Percentiles rank a stretch among this genome's conserved stretches.
phyloP scores from a whole-genome alignment of 345 rosid species.

The Eucalyptus albens region DNA sequence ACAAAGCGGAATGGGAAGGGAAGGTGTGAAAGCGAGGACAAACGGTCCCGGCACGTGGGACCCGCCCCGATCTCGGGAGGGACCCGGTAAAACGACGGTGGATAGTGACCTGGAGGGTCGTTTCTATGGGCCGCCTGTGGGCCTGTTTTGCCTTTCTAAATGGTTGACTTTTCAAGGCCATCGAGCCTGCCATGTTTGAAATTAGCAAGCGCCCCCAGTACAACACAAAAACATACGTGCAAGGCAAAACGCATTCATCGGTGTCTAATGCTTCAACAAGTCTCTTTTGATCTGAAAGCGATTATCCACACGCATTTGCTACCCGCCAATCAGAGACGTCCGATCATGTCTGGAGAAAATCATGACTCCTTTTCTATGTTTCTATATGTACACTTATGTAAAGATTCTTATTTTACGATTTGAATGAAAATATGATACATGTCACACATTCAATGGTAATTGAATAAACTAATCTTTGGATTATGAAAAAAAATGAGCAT shows the following conservation, averaged over 20 bases:
- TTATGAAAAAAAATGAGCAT: not conserved
- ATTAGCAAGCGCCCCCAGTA: not conserved
- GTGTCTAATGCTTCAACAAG: not conserved
- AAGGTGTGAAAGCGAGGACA: not conserved
- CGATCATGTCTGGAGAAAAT: rapidly evolving
- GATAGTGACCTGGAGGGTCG: not conserved
- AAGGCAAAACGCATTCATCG: not conserved
- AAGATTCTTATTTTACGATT: not conserved
- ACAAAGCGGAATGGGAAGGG: not conserved
- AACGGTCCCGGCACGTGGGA: not conserved
- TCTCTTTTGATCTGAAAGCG: not conserved
- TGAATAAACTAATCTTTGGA: not conserved
- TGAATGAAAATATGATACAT: not conserved
- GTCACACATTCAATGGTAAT: not conserved
- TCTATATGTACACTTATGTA: rapidly evolving
- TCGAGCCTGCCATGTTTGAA: not conserved
- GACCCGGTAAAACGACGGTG: not conserved
- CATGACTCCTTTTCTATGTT: rapidly evolving
- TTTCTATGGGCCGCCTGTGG: not conserved
- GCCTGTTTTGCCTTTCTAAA: not conserved
- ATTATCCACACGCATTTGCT: not conserved
- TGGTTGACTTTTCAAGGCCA: not conserved
- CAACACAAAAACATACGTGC: not conserved
- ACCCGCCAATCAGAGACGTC: not conserved
- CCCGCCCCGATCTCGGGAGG: not conserved